Conservation (phyloP, 306 rosid species). For the Heteromeles arbutifolia region DNA sequence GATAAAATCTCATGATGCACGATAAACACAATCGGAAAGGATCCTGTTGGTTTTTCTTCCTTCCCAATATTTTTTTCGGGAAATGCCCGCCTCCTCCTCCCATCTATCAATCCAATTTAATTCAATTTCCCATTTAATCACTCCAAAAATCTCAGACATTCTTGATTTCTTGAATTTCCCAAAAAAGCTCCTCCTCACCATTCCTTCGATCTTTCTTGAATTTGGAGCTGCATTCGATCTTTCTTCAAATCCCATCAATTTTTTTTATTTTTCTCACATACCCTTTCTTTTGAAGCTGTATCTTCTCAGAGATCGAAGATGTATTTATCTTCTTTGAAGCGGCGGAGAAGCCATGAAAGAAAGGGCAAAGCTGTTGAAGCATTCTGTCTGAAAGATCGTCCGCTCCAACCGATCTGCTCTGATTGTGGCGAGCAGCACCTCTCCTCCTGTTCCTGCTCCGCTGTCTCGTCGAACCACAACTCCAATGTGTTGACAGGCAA, state of each 20-base stretch:
- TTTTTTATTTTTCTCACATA: neutral
- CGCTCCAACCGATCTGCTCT: slow-evolving; percentile 69
- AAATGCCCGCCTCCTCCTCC: slow-evolving; percentile 25
- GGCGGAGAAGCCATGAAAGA: slow-evolving; percentile 47
- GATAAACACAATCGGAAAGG: too few species aligned
- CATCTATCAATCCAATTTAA: slow-evolving; percentile 28
- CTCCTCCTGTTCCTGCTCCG: slow-evolving; percentile 96
- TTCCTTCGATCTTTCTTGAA: neutral
- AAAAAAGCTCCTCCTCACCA: neutral
- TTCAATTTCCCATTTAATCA: neutral
- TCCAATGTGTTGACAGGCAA: slow-evolving; percentile 31
- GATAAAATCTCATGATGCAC: too few species aligned
- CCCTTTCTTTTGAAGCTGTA: slow-evolving; percentile 3
- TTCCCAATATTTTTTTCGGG: slow-evolving; percentile 34
- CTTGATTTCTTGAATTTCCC: slow-evolving; percentile 19
- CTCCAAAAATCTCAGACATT: slow-evolving; percentile 11
- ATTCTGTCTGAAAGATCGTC: slow-evolving; percentile 70
- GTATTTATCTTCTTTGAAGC: neutral
- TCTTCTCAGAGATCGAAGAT: neutral
- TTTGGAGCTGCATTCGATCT: neutral
- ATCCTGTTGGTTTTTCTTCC: neutral
- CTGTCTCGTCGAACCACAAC: slow-evolving; percentile 69
- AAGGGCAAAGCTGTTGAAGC: slow-evolving; percentile 68
- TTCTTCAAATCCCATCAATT: neutral
- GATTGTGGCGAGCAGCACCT: slow-evolving; percentile 92